phyloP scores from a whole-genome alignment of 441 rosid genomes.

The Kokia cookei region DNA sequence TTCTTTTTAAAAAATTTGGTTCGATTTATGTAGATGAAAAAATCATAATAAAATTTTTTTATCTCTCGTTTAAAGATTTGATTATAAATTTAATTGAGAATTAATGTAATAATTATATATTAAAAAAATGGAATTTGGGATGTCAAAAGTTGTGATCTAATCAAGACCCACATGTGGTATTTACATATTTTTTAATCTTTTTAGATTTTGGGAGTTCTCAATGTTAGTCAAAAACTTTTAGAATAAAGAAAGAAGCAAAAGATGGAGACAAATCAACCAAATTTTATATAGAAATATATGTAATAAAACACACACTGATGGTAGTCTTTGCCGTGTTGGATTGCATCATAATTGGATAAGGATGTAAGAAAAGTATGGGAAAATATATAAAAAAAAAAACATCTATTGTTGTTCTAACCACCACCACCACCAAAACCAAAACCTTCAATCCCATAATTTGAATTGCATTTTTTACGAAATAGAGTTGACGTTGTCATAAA shows the following conservation, averaged over 20 bases:
- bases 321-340: background rate
- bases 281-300: background rate
- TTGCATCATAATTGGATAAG: constrained; percentile 22
- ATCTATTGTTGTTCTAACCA: constrained; percentile 42
- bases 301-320: background rate
- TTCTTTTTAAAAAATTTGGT: no score
- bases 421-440: constrained; percentile 34
- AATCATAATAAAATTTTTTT: no score
- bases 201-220: constrained; percentile 10
- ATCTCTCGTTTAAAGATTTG: no score
- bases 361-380: constrained; percentile 36
- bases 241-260: background rate
- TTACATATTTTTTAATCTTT: constrained; percentile 6
- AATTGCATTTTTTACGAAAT: no score
- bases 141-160: constrained; percentile 29
- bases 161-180: constrained; percentile 23
- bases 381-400: background rate
- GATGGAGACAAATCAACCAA: constrained; percentile 10
- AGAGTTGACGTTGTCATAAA: no score
- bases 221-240: constrained; percentile 13
- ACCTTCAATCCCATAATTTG: constrained; percentile 7
- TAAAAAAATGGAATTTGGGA: constrained; percentile 24
- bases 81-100: no score
- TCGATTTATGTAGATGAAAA: no score
- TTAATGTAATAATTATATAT: no score